A percentile compares a stretch with the other conserved stretches of the same genome.
Conservation (phyloP, 2,329 filamentous ascomycete genomes). For the Phyllosticta paracitricarpa region DNA sequence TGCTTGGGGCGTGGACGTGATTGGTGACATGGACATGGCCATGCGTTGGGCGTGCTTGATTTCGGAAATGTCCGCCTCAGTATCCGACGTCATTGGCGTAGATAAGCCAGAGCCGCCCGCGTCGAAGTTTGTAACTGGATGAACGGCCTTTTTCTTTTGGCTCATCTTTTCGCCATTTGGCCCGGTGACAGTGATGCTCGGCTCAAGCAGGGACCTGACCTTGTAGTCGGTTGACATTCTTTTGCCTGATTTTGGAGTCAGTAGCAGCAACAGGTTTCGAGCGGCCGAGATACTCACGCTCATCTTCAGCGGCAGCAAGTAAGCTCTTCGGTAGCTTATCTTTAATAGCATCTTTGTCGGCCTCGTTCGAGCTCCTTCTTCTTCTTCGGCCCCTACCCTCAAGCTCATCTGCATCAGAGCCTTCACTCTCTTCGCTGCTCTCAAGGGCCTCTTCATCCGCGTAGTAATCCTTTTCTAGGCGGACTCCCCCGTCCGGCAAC, state of each 20-base stretch:
- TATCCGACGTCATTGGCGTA: constrained; percentile 68
- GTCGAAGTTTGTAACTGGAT: constrained; percentile 80
- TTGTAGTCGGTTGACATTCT: constrained; percentile 44
- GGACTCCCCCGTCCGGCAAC: constrained; percentile 40
- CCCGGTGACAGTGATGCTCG: constrained; percentile 54
- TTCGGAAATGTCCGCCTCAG: constrained; percentile 73
- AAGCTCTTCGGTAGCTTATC: constrained; percentile 47
- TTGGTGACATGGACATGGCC: constrained; percentile 66
- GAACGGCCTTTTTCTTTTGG: constrained; percentile 50
- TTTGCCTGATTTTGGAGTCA: constrained; percentile 27
- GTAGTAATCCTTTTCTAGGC: constrained; percentile 59
- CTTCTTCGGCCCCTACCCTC: constrained; percentile 28
- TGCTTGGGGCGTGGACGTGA: constrained; percentile 63
- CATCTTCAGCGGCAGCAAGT: constrained; percentile 66
- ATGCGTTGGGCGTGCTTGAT: constrained; percentile 83
- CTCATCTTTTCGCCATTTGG: constrained; percentile 50
- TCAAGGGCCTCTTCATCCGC: constrained; percentile 55
- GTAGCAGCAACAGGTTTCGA: constrained; percentile 11
- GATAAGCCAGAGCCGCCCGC: constrained; percentile 48
- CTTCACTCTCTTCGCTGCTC: constrained; percentile 54
- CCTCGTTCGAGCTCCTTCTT: constrained; percentile 20
- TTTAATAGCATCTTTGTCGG: constrained; percentile 25
- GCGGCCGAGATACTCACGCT: constrained; percentile 46
- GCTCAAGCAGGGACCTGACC: constrained; percentile 58
- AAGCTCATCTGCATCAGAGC: constrained; percentile 45